phyloP scores from a whole-genome alignment of 2,329 filamentous ascomycete genomes.

The Teratosphaeria epicoccoides region DNA sequence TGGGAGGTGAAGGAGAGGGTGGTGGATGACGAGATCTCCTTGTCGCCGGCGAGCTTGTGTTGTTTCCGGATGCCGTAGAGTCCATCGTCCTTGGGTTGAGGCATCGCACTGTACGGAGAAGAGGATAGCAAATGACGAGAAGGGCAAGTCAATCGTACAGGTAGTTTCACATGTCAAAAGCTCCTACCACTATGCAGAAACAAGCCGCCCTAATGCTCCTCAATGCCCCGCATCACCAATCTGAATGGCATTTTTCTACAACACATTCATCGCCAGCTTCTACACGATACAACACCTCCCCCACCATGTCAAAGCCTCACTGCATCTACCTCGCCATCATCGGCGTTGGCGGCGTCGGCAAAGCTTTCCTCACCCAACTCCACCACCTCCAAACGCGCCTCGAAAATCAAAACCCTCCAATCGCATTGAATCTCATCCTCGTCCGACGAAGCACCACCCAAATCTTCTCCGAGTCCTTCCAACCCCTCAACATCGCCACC shows the following conservation, averaged over 20 bases:
- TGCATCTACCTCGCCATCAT: slow-evolving; percentile 38
- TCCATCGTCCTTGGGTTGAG: slow-evolving; percentile 45
- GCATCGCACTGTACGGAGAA: neutral
- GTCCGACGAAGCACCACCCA: slow-evolving; percentile 78
- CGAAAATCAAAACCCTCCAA: slow-evolving; percentile 31
- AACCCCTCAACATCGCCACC: slow-evolving; percentile 51
- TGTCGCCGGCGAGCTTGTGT: slow-evolving; percentile 51
- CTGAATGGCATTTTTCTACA: neutral
- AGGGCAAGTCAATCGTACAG: neutral
- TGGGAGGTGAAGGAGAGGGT: slow-evolving; percentile 81
- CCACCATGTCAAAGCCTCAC: slow-evolving; percentile 32
- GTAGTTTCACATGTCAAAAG: neutral
- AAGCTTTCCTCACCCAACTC: slow-evolving; percentile 79
- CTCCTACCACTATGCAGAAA: neutral
- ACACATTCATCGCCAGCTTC: neutral
- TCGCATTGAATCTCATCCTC: slow-evolving; percentile 63
- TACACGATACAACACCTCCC: neutral
- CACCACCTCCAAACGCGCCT: slow-evolving; percentile 54
- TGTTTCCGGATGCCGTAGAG: slow-evolving; percentile 67
- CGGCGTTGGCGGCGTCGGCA: slow-evolving; percentile 82
- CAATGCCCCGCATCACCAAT: slow-evolving; percentile 1
- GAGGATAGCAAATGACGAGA: neutral
- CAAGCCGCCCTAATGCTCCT: neutral
- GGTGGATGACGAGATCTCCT: slow-evolving; percentile 57
- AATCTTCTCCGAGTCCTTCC: slow-evolving; percentile 63